Base-by-base conservation (phyloP, 345 rosid species). In the Viola odorata region DNA sequence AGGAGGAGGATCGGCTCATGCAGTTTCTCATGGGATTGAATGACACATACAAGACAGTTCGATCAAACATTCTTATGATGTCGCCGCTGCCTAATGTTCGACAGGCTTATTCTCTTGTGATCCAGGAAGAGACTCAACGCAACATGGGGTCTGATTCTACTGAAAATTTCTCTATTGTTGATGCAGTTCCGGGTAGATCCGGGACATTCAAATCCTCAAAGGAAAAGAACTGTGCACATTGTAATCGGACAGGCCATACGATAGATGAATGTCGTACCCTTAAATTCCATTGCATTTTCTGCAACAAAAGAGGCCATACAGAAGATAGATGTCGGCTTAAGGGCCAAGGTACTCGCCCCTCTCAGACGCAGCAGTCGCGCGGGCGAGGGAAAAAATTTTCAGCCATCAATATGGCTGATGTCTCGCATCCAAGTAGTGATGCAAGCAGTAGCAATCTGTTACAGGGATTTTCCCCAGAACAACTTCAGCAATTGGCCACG, bases 31-130 rank as follows among this genome's bases (percentile, higher is more conserved):
- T 49, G 3, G 14, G 64, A 0, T 45, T 38, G 1, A 61, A 37
- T 12, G 64, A 60, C 14, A 60, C 37, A 9, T 37, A 61, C 10
- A 61, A 49, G 8, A 8, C 6, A 12, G 53, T 60, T 37, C 13
- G 3, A 7, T 32, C 15, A 1, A 59, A 59, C 41, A 59, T 59
- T 11, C 53, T 59, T 17, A 32, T 59, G 63, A 59, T 59, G 53
- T 23, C 41, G 7, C 52, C 63, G 0, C 16, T 61, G 8, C 64
- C 14, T 3, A 61, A 61, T 49, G 55, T 14, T 6, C 11, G 9
- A 0, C 45, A 61, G 37, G 47, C 64, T 6, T 61, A 38, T 38
- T 61, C 64, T n/a, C 15, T 61, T 0, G 5, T 61, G 0, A 3
- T 49, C 14, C 11, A 61, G 16, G 55, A 61, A 0, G 47, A 61